phyloP scores from a whole-genome alignment of 257 asterid genomes.

The Nyctanthes arbortristis region DNA sequence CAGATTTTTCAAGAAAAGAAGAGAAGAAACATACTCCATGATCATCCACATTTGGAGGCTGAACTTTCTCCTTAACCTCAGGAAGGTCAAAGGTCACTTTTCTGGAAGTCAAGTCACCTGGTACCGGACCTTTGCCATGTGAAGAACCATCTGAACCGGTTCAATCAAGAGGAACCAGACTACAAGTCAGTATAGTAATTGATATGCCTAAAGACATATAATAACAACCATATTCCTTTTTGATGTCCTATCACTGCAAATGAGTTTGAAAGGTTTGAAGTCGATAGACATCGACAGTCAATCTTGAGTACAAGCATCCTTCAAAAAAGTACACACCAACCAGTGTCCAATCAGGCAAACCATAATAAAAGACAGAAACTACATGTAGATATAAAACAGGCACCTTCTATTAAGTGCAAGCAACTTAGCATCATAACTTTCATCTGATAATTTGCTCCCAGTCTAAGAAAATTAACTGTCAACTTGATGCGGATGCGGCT shows the following conservation, averaged over 20 bases:
- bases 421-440: not conserved
- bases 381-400: not conserved
- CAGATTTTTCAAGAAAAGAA: not conserved
- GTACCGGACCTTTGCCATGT: conserved; percentile 27
- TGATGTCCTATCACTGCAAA: not conserved
- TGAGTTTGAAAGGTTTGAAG: not conserved
- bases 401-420: not conserved
- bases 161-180: conserved; percentile 19
- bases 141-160: conserved; percentile 37
- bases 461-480: not conserved
- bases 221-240: not conserved
- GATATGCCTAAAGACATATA: not conserved
- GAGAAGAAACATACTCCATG: conserved; percentile 27
- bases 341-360: not conserved
- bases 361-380: not conserved
- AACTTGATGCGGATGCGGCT: not conserved
- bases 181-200: not conserved
- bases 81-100: conserved; percentile 36
- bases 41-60: conserved; percentile 33
- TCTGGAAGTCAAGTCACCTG: conserved; percentile 15
- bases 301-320: not conserved
- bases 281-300: not conserved
- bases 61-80: conserved; percentile 37
- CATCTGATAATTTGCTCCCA: not conserved
- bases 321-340: not conserved